phyloP scores from a whole-genome alignment of 441 rosid species.

The Iberis amara region DNA sequence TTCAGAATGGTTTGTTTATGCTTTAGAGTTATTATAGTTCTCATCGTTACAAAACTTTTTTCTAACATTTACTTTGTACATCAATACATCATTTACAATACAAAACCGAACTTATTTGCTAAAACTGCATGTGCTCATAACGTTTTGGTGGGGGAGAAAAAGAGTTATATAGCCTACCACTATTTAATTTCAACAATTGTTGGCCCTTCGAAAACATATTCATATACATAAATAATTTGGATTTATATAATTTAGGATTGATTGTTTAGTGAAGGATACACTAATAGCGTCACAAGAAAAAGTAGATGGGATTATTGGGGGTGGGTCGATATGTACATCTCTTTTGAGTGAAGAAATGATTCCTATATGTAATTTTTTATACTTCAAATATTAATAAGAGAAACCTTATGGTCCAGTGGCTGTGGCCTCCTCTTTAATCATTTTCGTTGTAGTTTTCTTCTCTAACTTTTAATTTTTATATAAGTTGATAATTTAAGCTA shows the following conservation, averaged over 20 bases:
- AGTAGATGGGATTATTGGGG: background rate
- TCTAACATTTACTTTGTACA: no score
- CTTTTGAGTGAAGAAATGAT: constrained; percentile 12
- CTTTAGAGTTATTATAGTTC: no score
- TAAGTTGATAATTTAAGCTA: constrained; percentile 4
- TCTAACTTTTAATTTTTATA: background rate
- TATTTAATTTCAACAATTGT: background rate
- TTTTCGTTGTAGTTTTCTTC: background rate
- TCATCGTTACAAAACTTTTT: no score
- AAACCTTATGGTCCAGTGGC: background rate
- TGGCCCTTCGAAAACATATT: background rate
- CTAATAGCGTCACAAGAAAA: background rate
- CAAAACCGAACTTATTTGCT: no score
- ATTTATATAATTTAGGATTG: background rate
- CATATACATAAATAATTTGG: background rate
- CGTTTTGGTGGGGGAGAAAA: no score
- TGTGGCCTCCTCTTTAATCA: constrained; percentile 14
- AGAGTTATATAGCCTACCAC: background rate
- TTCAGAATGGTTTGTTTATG: no score
- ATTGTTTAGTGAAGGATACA: constrained; percentile 7
- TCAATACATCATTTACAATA: no score
- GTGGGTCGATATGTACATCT: constrained; percentile 10
- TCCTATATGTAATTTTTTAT: background rate
- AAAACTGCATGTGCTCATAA: no score
- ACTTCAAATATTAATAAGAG: background rate